These are phyloP conservation scores for Rhipidocladum racemiflorum DNA, from an alignment of 176 grass and related monocot genomes.

Conservation along the genomic window DNA sequence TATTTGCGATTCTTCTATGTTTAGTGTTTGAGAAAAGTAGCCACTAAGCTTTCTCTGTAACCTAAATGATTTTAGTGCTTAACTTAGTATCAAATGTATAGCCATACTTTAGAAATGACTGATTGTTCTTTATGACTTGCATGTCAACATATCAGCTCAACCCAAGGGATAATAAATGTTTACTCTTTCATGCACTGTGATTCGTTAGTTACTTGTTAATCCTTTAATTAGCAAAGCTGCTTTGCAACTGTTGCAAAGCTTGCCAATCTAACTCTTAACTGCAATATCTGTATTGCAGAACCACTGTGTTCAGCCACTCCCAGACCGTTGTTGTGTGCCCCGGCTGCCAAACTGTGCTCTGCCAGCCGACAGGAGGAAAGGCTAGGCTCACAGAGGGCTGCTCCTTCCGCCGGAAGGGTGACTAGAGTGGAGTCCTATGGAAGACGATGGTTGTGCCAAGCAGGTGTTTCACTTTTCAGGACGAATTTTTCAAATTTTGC, in stretches of 20 bases:
- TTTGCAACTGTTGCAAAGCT: neutral
- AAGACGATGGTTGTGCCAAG: neutral
- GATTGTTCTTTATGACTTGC: neutral
- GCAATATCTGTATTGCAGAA: slow-evolving; percentile 28
- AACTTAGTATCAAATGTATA: neutral
- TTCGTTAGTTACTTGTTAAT: neutral
- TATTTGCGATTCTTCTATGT: neutral
- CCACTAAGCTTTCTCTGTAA: neutral
- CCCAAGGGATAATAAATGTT: neutral
- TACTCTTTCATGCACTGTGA: neutral
- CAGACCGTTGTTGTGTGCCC: slow-evolving; percentile 70
- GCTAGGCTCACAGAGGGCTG: slow-evolving; percentile 72
- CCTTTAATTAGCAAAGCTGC: neutral
- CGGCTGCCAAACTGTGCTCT: slow-evolving; percentile 63
- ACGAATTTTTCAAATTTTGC: slow-evolving; percentile 33
- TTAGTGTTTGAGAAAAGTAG: neutral
- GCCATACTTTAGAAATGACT: neutral
- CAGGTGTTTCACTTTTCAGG: slow-evolving; percentile 2
- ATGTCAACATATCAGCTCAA: neutral
- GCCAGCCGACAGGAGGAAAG: slow-evolving; percentile 72
- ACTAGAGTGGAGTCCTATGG: slow-evolving; percentile 11
- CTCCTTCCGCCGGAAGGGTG: slow-evolving; percentile 72
- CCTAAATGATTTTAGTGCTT: neutral
- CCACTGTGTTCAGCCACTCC: slow-evolving; percentile 74
- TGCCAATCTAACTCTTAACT: neutral